Conservation (phyloP, 106 monocot species). For the Cymbidium sinense region DNA sequence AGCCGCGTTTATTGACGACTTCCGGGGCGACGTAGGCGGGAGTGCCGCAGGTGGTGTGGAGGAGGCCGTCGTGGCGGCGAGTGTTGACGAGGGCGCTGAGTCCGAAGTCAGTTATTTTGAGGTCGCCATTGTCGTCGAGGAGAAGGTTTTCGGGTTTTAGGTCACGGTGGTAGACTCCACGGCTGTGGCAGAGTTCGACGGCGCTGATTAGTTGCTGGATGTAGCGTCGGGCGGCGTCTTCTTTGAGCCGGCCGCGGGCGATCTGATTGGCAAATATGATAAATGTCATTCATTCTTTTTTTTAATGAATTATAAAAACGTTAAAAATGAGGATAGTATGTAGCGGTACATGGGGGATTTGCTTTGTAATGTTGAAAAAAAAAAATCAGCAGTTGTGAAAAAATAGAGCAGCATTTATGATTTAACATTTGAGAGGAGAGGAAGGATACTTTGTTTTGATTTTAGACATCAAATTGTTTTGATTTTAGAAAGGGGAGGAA, state of each 20-base stretch:
- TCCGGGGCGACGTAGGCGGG: slow-evolving; percentile 66
- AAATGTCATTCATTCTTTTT: no score
- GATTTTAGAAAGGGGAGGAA: no score
- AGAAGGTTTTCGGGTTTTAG: slow-evolving; percentile 74
- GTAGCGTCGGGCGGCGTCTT: slow-evolving; percentile 46
- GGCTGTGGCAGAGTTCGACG: slow-evolving; percentile 66
- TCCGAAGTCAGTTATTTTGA: slow-evolving; percentile 66
- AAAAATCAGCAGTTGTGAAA: no score
- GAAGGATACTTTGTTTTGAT: no score
- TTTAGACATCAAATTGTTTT: no score
- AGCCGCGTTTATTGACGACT: slow-evolving; percentile 51
- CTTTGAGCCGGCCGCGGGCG: slow-evolving; percentile 46
- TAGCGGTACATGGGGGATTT: no score
- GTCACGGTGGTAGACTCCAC: slow-evolving; percentile 60
- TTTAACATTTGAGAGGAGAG: no score
- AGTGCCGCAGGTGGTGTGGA: slow-evolving; percentile 66
- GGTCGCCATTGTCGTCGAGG: slow-evolving; percentile 47
- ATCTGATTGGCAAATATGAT: slow-evolving; percentile 3
- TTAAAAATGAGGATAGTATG: no score
- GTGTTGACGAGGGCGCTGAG: slow-evolving; percentile 45
- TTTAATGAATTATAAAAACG: no score
- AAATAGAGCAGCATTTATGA: no score
- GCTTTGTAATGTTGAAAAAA: no score
- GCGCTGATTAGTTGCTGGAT: slow-evolving; percentile 64
- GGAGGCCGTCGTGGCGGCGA: slow-evolving; percentile 35